These are phyloP conservation scores for Wickerhamiella brachini DNA, from an alignment of 805 yeast genomes.

Conservation along the genomic window DNA sequence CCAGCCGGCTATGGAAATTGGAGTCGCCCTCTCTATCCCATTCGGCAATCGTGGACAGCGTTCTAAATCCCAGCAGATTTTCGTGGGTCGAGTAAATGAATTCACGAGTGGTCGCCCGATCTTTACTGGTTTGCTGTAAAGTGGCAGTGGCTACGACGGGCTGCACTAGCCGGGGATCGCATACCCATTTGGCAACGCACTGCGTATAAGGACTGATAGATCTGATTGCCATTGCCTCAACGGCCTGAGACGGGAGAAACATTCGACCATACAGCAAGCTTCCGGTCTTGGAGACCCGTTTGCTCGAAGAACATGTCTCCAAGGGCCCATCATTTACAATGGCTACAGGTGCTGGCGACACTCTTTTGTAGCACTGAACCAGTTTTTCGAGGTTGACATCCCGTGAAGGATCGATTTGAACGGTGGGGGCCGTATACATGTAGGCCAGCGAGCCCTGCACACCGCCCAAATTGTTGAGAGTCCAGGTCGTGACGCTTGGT, in stretches of 20 bases:
- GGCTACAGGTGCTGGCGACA: not conserved
- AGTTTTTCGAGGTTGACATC: constrained; percentile 12
- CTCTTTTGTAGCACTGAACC: constrained; percentile 14
- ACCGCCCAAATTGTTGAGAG: constrained; percentile 46
- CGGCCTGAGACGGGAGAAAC: constrained; percentile 72
- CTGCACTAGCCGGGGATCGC: constrained; percentile 42
- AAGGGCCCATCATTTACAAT: not conserved
- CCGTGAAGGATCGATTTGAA: constrained; percentile 31
- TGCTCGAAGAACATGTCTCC: not conserved
- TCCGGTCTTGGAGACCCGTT: not conserved
- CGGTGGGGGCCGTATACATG: constrained; percentile 50
- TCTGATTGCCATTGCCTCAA: constrained; percentile 60
- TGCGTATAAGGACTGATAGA: constrained; percentile 41
- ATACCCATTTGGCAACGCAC: constrained; percentile 58
- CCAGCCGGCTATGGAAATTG: constrained; percentile 36
- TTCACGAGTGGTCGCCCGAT: constrained; percentile 42
- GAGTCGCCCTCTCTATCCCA: constrained; percentile 14
- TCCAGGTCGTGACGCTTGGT: constrained; percentile 57
- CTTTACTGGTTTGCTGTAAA: constrained; percentile 4
- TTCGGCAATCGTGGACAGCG: constrained; percentile 51
- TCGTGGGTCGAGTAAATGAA: constrained; percentile 73
- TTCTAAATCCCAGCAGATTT: constrained; percentile 65
- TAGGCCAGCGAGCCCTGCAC: constrained; percentile 78
- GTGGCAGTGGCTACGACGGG: constrained; percentile 31
- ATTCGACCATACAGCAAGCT: constrained; percentile 63